Base-by-base conservation (phyloP, 768 basidiomycete species). In the Boletus rufocinnamomeus region DNA sequence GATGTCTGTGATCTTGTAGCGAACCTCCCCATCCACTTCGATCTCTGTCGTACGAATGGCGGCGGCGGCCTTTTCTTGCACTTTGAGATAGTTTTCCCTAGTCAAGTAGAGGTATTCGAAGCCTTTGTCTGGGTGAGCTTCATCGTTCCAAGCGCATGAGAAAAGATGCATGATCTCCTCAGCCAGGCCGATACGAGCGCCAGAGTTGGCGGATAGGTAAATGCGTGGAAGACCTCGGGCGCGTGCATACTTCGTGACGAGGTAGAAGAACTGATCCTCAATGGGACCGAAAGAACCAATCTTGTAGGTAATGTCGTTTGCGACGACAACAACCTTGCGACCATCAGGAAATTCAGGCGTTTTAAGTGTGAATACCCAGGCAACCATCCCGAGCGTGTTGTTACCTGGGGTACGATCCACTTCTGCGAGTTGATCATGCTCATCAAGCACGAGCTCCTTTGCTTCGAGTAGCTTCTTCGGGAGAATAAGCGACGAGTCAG, bases 271-370 rank as follows among this genome's bases (percentile, higher is more conserved):
- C 58, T 93, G 89, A 75, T 99, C 97, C 72, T 99, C 97, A 3
- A 78, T 71, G 45, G 97, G 97, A 45, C 96, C 96, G 74, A 99
- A 99, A 14, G 97, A 98, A 53, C 97, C 97, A 62, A 98, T 98
- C 77, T 91, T 95, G 83, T 86, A 97, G 16, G 97, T 99, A 76
- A 98, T 99, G 67, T 99, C 97, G 76, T 99, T 99, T 54, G 97
- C 93, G 60, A 99, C 83, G 46, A 93, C 91, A 10, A 98, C 90
- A 1, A 87, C 84, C 60, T 83, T 86, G 67, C 97, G 91, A 30
- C 97, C 97, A 28, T 81, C 76, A 49, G 93, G 93, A 75, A 83
- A 97, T 75, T 98, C 97, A 4, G 97, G 96, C 0, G 95, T 98
- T 63, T 80, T 79, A 64, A 98, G 79, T 3, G 86, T 95, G 80